A percentile compares a stretch with the other conserved stretches of the same genome.
Evolutionary conservation across 495 filamentous ascomycete species (phyloP).

Genomic region (Podospora anserina): DNA sequence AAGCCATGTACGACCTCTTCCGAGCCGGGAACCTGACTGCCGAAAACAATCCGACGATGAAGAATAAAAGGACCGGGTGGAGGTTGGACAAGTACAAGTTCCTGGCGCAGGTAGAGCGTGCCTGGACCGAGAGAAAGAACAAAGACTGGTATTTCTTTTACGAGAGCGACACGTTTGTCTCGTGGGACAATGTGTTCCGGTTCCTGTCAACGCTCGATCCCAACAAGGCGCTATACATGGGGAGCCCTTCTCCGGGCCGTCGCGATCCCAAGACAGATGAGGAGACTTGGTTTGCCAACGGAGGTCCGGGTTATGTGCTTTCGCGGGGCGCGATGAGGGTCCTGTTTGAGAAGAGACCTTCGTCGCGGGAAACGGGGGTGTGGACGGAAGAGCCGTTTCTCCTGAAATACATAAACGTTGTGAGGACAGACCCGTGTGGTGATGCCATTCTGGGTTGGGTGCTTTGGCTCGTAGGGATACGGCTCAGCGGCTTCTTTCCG

Average conservation of each 20-base stretch:
- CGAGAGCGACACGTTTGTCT: constrained; percentile 61
- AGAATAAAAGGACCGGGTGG: constrained; percentile 42
- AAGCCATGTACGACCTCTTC: constrained; percentile 42
- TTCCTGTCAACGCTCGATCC: constrained; percentile 44
- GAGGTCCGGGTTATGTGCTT: constrained; percentile 52
- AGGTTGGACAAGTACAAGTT: constrained; percentile 71
- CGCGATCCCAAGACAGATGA: not conserved
- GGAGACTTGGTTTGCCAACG: constrained; percentile 48
- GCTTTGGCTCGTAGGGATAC: too few species aligned
- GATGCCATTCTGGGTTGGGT: too few species aligned
- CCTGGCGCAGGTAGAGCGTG: constrained; percentile 59
- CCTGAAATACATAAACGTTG: too few species aligned
- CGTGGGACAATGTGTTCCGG: constrained; percentile 61
- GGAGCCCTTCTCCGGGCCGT: not conserved
- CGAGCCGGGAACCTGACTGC: constrained; percentile 15
- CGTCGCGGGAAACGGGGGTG: too few species aligned
- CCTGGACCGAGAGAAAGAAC: constrained; percentile 48
- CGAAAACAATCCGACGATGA: constrained; percentile 20
- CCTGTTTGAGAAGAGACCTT: constrained; percentile 19
- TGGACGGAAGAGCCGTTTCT: too few species aligned
- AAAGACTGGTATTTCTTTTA: constrained; percentile 63
- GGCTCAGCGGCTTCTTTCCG: too few species aligned
- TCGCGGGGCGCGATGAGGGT: constrained; percentile 49
- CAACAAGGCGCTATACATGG: constrained; percentile 2
- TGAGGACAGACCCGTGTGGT: too few species aligned